phyloP scores from a whole-genome alignment of 1,284 basidiomycete species.

The Papiliotrema laurentii region DNA sequence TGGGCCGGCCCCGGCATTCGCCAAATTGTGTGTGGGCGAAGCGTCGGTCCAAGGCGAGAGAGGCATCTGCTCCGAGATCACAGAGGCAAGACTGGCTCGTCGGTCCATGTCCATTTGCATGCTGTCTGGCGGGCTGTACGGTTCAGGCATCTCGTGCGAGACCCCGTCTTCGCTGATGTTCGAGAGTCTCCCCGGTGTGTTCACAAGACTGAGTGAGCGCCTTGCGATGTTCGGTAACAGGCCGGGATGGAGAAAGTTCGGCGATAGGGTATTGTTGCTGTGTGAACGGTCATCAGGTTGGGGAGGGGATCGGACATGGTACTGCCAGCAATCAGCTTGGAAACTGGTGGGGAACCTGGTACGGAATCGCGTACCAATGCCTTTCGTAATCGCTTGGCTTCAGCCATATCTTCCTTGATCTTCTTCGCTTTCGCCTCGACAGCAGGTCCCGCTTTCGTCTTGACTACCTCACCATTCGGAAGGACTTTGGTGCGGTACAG shows the following conservation, averaged over 20 bases:
- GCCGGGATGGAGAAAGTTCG: neutral
- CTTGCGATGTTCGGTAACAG: neutral
- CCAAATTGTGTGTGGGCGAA: no score
- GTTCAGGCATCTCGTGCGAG: no score
- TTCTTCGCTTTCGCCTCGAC: constrained; percentile 30
- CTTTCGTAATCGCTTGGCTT: constrained; percentile 13
- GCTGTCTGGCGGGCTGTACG: no score
- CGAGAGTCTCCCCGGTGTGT: no score
- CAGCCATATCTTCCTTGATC: constrained; percentile 25
- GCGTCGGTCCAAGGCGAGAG: no score
- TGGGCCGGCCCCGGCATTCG: neutral
- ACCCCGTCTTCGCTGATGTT: no score
- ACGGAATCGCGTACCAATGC: neutral
- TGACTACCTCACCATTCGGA: constrained; percentile 35
- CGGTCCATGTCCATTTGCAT: no score
- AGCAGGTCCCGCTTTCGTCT: constrained; percentile 29
- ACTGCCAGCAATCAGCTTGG: neutral
- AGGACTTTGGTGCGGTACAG: constrained; percentile 37
- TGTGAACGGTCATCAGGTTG: neutral
- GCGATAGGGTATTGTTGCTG: no score
- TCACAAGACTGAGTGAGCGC: neutral
- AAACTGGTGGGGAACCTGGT: neutral
- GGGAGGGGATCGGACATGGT: neutral
- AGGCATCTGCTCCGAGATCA: no score
- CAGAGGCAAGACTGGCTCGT: neutral